phyloP scores from a whole-genome alignment of 352 stramenopile genomes.

The Phytophthora nicotianae region DNA sequence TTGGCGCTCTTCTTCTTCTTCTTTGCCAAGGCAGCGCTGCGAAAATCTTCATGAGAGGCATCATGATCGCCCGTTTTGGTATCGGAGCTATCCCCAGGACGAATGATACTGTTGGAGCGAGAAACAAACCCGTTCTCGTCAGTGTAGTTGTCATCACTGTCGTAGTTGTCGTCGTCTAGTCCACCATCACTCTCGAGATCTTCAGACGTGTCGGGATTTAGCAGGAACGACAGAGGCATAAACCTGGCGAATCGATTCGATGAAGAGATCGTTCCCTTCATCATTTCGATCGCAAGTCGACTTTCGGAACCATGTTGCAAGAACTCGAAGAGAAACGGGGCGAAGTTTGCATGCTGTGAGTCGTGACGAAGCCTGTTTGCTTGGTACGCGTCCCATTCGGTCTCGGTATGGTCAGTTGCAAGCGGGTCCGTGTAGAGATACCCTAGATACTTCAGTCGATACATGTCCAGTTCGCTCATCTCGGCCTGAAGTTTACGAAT shows the following conservation, averaged over 20 bases:
- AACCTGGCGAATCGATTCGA: slow-evolving; percentile 83
- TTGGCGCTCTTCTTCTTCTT: slow-evolving; percentile 76
- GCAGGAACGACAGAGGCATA: slow-evolving; percentile 78
- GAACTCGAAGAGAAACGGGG: slow-evolving; percentile 78
- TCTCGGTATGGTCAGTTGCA: slow-evolving; percentile 58
- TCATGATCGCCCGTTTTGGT: slow-evolving; percentile 44
- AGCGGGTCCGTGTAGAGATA: slow-evolving; percentile 85
- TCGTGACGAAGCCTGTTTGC: slow-evolving; percentile 28
- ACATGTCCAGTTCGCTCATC: slow-evolving; percentile 76
- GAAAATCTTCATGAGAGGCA: slow-evolving; percentile 36
- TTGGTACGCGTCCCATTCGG: slow-evolving; percentile 47
- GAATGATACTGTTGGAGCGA: slow-evolving; percentile 43
- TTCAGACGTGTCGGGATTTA: slow-evolving; percentile 76
- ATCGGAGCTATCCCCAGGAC: slow-evolving; percentile 33
- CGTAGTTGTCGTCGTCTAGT: slow-evolving; percentile 63
- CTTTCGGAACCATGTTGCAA: slow-evolving; percentile 69
- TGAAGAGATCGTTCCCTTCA: slow-evolving; percentile 79
- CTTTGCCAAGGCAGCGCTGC: slow-evolving; percentile 43
- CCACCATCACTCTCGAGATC: slow-evolving; percentile 69
- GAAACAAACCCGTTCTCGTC: slow-evolving; percentile 66
- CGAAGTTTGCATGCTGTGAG: slow-evolving; percentile 52
- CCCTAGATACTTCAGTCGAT: slow-evolving; percentile 78
- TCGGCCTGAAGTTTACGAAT: slow-evolving; percentile 74
- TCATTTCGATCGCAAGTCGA: slow-evolving; percentile 67
- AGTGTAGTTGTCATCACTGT: slow-evolving; percentile 73